These are phyloP conservation scores for Penicillium daleae DNA, from an alignment of 495 filamentous ascomycete genomes.

Conservation along the genomic window DNA sequence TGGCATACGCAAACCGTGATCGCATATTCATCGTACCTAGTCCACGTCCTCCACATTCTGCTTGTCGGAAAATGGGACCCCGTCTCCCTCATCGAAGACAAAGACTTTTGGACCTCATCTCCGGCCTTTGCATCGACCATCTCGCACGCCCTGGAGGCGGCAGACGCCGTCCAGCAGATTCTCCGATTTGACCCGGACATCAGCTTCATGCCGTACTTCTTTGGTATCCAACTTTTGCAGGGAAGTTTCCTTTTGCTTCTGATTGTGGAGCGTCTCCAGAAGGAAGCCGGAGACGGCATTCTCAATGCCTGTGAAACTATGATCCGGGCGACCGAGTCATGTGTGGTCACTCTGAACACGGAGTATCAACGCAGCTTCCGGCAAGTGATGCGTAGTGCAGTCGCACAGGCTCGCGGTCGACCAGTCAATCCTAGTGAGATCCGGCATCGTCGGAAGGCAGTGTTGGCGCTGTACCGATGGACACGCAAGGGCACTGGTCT, in stretches of 20 bases:
- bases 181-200: conserved; percentile 83
- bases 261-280: conserved; percentile 81
- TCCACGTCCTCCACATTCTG: conserved; percentile 83
- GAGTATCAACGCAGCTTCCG: conserved; percentile 87
- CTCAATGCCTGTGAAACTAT: conserved; percentile 86
- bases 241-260: conserved; percentile 80
- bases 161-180: conserved; percentile 80
- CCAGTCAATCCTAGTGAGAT: conserved; percentile 78
- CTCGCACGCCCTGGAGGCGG: conserved; percentile 76
- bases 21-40: conserved; percentile 86
- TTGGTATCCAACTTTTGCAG: conserved; percentile 83
- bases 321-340: conserved; percentile 82
- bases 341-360: conserved; percentile 81
- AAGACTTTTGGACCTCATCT: conserved; percentile 85
- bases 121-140: conserved; percentile 81
- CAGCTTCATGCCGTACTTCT: conserved; percentile 90
- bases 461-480: conserved; percentile 78
- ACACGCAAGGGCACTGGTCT: conserved; percentile 77
- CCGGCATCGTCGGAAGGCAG: conserved; percentile 71
- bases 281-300: conserved; percentile 77
- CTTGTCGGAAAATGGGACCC: conserved; percentile 88
- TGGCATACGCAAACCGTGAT: conserved; percentile 85
- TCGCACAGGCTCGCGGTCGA: conserved; percentile 74
- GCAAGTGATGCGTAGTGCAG: conserved; percentile 80
- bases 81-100: conserved; percentile 82